Evolutionary conservation across 139 green algal genomes (phyloP).

Genomic region (Pleodorina starrii): DNA sequence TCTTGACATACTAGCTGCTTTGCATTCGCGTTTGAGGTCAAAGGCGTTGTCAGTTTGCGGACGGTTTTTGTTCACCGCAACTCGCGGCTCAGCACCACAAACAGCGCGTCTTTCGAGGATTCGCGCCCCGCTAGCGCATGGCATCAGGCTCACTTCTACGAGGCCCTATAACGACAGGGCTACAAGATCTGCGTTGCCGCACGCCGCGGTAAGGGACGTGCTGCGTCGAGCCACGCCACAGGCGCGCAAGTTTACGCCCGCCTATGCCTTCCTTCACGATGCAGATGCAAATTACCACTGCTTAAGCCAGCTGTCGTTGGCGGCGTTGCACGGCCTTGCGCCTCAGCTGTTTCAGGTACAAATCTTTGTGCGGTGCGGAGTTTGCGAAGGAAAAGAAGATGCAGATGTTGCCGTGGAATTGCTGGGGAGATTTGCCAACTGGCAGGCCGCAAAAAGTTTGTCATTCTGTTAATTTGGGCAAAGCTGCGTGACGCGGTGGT

Average conservation of each 20-base stretch:
- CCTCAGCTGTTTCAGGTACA: slow-evolving; percentile 18
- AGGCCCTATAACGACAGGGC: background rate
- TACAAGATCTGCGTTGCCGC: background rate
- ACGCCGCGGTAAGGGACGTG: slow-evolving; percentile 9
- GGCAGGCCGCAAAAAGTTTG: too few species aligned
- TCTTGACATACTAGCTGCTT: background rate
- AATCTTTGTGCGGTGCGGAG: background rate
- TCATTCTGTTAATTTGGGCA: too few species aligned
- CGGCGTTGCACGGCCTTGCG: background rate
- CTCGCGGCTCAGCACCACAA: background rate
- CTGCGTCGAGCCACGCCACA: background rate
- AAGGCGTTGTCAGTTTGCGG: background rate
- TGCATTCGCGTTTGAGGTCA: background rate
- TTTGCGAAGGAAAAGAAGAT: too few species aligned
- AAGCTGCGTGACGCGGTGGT: background rate
- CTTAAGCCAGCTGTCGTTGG: background rate
- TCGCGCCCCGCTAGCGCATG: background rate
- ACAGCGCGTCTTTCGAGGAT: background rate
- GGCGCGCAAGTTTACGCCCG: background rate
- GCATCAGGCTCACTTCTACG: background rate
- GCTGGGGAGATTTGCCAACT: too few species aligned
- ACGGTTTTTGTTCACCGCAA: slow-evolving; percentile 14
- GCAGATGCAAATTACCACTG: background rate
- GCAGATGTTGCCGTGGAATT: too few species aligned
- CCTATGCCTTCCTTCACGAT: background rate